Evolutionary conservation across 805 yeast genomes (phyloP), one percentile per base, ranked within the genome.

Genomic region (Myxozyma geophila): DNA sequence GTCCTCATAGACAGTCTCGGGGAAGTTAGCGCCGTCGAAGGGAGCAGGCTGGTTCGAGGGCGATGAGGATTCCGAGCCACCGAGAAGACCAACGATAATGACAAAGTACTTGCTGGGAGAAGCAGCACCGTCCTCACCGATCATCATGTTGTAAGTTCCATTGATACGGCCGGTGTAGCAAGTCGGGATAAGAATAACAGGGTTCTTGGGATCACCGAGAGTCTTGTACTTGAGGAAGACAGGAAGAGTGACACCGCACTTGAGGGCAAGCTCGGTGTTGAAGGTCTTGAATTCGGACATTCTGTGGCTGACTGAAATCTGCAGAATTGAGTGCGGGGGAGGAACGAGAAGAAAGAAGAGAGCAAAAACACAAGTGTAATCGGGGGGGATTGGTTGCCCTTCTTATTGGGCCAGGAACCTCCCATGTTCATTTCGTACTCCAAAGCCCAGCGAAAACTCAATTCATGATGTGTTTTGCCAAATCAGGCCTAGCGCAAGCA

Each of bases 31-130:
- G 12, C 69, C 69, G 48, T 66, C 58, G 59, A 57, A 64, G 4
- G 69, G 69, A 43, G 69, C 63, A 9, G 69, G 68, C 61, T 63
- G 67, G 40, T 37, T 66, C 36, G 65, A 59, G 17, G 69, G 69
- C 19, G 68, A 64, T 15, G 68, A 64, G 17, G 68, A 64, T 63
- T 66, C 68, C 35, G 68, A 64, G 17, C 68, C 68, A 39, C 69
- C 69, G 46, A 66, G 60, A 4, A 66, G 60, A 48, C 68, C 69
- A 21, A 60, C 69, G 46, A 66, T 39, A 50, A 66, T 64, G 50
- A 66, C 61, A 28, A 66, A 66, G 63, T 63, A 66, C 59, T 64
- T 63, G 53, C 57, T 58, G 13, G 69, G 68, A 7, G 66, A 60
- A 19, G 66, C 54, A 21, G 58, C 67, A 37, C 46, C 54, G 48